These are phyloP conservation scores for Pyronema omphalodes DNA, from an alignment of 495 filamentous ascomycete genomes.

Conservation along the genomic window DNA sequence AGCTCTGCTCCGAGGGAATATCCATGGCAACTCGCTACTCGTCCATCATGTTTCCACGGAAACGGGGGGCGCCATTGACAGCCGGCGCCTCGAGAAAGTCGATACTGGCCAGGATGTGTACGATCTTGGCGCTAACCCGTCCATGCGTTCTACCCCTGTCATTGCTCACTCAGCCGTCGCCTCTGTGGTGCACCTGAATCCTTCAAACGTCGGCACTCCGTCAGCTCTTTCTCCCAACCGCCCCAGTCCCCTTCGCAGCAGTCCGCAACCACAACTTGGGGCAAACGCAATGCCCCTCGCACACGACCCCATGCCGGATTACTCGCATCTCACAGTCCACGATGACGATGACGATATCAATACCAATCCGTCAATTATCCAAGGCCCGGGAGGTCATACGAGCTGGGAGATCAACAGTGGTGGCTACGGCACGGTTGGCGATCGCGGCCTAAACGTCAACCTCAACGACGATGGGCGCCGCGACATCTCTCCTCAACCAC, in stretches of 20 bases:
- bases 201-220: conserved; percentile 15
- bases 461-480: neutral
- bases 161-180: conserved; percentile 17
- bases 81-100: conserved; percentile 16
- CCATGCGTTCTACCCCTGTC: conserved; percentile 23
- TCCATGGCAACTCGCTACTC: conserved; percentile 18
- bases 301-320: conserved; percentile 47
- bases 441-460: conserved; percentile 11
- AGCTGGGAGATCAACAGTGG: conserved; percentile 15
- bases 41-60: conserved; percentile 19
- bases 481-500: neutral
- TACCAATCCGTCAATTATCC: conserved; percentile 61
- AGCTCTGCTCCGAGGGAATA: conserved; percentile 12
- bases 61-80: conserved; percentile 11
- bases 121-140: conserved; percentile 22
- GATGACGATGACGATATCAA: conserved; percentile 49
- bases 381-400: conserved; percentile 37
- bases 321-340: conserved; percentile 35
- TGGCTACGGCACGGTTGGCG: conserved; percentile 12
- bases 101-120: conserved; percentile 20
- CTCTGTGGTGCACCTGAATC: conserved; percentile 21
- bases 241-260: conserved; percentile 14
- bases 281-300: conserved; percentile 45
- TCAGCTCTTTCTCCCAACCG: conserved; percentile 20
- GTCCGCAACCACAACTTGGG: conserved; percentile 29